These are phyloP conservation scores for Globisporangium apiculatum DNA, from an alignment of 352 stramenopile species.

Conservation along the genomic window DNA sequence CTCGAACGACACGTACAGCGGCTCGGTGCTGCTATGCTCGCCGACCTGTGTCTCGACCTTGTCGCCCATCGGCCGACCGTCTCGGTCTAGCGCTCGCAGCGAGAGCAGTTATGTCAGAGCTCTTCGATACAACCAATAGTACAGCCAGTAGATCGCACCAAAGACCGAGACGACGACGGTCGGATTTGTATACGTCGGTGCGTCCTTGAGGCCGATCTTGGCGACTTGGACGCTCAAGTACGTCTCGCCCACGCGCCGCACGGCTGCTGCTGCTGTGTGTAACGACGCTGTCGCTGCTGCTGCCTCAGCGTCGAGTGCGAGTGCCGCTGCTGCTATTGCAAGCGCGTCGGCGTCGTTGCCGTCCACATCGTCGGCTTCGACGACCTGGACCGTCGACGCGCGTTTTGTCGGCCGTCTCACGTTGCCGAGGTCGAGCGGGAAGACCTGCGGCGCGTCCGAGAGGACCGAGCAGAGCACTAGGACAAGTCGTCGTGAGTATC, in stretches of 20 bases:
- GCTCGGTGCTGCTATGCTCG: slow-evolving; percentile 16
- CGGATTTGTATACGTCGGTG: slow-evolving; percentile 48
- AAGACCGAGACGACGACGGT: slow-evolving; percentile 59
- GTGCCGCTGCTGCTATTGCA: neutral
- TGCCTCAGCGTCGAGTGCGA: neutral
- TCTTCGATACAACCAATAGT: neutral
- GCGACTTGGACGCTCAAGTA: slow-evolving; percentile 48
- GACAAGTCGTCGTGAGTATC: neutral
- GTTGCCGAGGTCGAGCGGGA: slow-evolving; percentile 20
- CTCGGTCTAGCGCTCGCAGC: slow-evolving; percentile 22
- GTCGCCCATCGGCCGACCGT: slow-evolving; percentile 45
- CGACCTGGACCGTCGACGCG: slow-evolving; percentile 21
- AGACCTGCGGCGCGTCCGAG: slow-evolving; percentile 32
- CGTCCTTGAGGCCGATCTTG: slow-evolving; percentile 64
- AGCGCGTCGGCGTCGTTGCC: slow-evolving; percentile 15
- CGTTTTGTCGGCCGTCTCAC: slow-evolving; percentile 15
- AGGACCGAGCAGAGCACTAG: slow-evolving; percentile 31
- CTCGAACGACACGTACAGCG: slow-evolving; percentile 47
- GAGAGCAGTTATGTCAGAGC: neutral
- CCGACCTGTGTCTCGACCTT: slow-evolving; percentile 41
- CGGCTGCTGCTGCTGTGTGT: neutral
- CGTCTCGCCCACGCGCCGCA: slow-evolving; percentile 19
- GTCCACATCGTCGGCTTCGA: slow-evolving; percentile 18
- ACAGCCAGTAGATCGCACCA: slow-evolving; percentile 12
- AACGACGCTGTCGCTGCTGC: neutral